Conservation (phyloP, 768 basidiomycete species). For the Strobilomyces confusus region DNA sequence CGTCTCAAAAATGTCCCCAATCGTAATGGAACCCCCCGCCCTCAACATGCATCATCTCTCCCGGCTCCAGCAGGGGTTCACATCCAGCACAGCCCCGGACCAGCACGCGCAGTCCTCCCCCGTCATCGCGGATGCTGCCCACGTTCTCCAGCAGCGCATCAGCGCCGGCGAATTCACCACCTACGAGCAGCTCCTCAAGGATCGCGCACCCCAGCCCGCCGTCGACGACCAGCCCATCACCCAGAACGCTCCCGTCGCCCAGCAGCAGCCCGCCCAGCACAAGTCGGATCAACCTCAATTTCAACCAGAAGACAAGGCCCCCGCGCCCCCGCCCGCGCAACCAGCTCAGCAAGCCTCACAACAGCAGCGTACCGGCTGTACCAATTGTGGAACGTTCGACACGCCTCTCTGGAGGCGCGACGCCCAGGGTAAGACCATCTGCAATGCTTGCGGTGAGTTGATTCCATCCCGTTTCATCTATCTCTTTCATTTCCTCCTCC, state of each 20-base stretch:
- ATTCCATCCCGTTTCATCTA: slow-evolving; percentile 29
- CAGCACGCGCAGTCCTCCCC: slow-evolving; percentile 25
- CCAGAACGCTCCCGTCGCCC: slow-evolving; percentile 9
- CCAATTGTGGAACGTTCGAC: slow-evolving; percentile 71
- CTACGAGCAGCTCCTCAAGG: slow-evolving; percentile 33
- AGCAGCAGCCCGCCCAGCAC: slow-evolving; percentile 13
- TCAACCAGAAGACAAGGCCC: slow-evolving; percentile 24
- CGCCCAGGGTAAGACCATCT: slow-evolving; percentile 75
- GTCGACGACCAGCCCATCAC: slow-evolving; percentile 13
- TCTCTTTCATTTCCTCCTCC: slow-evolving; percentile 32
- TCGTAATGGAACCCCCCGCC: slow-evolving; percentile 53
- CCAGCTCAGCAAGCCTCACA: slow-evolving; percentile 27
- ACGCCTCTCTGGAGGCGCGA: slow-evolving; percentile 87
- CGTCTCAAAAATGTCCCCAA: slow-evolving; percentile 47
- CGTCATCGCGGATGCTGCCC: slow-evolving; percentile 18
- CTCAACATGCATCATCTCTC: slow-evolving; percentile 51
- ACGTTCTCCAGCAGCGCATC: slow-evolving; percentile 30
- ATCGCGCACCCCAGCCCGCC: slow-evolving; percentile 21
- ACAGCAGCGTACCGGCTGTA: slow-evolving; percentile 47
- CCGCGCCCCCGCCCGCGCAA: slow-evolving; percentile 23
- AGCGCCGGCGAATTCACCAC: slow-evolving; percentile 25
- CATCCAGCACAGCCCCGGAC: slow-evolving; percentile 30
- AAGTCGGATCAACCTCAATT: slow-evolving; percentile 15
- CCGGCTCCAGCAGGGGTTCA: slow-evolving; percentile 47
- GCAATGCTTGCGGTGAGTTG: slow-evolving; percentile 86